Evolutionary conservation across 2,329 filamentous ascomycete species (phyloP), one percentile per base, ranked within the genome.

Genomic region (Aspergillus sp.): DNA sequence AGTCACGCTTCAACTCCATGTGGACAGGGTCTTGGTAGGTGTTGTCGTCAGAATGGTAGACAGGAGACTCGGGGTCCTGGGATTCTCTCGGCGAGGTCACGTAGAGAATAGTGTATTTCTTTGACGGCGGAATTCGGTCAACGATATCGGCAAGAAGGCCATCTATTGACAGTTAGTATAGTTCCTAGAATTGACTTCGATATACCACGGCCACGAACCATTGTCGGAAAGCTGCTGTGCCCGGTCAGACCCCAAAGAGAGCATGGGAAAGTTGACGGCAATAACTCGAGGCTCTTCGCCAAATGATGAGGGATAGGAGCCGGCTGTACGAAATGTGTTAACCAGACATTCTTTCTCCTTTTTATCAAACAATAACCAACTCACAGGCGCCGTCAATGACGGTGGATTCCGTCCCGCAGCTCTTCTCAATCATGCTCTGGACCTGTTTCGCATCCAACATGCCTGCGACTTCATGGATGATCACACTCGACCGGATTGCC

Each of bases 51-150:
- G 78, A 75, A 53, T 88, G 78, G 65, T 94, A 93, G 10, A 74
- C 50, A 6, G 54, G 45, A 10, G 58, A 51, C 33, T 57, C 59
- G 32, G 54, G 45, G 38, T 60, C 54, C 27, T 53, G 58, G 53
- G 59, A 59, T 33, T 66, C 59, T 31, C 67, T 66, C 1, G 83
- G 80, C 0, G 81, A 83, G 6, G 85, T 87, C 37, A 82, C 77
- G 64, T 90, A 88, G 49, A 95, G 71, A 44, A 95, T 75, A 0
- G 88, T 93, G 67, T 87, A 91, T 49, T 75, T 74, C 47, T 75
- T 73, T 9, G 69, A 61, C 8, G 59, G 60, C n/a, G 71, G 68
- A n/a, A 76, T 60, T 27, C 69, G 64, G 38, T 72, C 66, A 40
- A 78, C 57, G 41, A 77, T 55, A 39, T 70, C 68, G 29, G 68